phyloP scores from a whole-genome alignment of 106 monocot genomes.

The Gastrodia elata region DNA sequence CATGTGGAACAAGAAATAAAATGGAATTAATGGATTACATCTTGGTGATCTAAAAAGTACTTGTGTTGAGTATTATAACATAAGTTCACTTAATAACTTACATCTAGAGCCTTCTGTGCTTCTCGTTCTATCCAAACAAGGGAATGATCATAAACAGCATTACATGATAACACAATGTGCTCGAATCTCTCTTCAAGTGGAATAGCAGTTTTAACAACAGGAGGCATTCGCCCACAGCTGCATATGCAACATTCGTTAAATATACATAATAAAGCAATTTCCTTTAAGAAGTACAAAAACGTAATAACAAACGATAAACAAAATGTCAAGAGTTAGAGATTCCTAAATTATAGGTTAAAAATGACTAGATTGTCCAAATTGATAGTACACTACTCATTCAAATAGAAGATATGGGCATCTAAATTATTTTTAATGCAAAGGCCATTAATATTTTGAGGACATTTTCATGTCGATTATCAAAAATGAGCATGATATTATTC shows the following conservation, averaged over 20 bases:
- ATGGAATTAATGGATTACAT: not conserved
- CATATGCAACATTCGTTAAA: not conserved
- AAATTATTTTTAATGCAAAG: not conserved
- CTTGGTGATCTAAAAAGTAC: not conserved
- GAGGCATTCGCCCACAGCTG: constrained; percentile 40
- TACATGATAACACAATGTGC: constrained; percentile 56
- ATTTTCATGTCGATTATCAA: no score
- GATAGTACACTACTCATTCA: not conserved
- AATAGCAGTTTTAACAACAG: constrained; percentile 42
- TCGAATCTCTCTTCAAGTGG: constrained; percentile 60
- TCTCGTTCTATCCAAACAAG: constrained; percentile 62
- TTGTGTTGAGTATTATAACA: not conserved
- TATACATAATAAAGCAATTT: no score
- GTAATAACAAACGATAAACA: no score
- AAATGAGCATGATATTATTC: no score
- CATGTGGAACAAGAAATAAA: not conserved
- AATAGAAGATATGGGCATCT: not conserved
- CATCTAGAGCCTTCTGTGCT: constrained; percentile 53
- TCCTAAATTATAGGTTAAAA: not conserved
- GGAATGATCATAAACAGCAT: constrained; percentile 54
- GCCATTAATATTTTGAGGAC: not conserved
- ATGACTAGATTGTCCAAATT: not conserved
- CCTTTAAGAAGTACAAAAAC: no score
- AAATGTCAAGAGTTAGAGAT: not conserved
- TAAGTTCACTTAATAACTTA: constrained; percentile 14